Evolutionary conservation across 331 rosid species (phyloP), one percentile per base, ranked within the genome.

Genomic region (Cydonia oblonga): DNA sequence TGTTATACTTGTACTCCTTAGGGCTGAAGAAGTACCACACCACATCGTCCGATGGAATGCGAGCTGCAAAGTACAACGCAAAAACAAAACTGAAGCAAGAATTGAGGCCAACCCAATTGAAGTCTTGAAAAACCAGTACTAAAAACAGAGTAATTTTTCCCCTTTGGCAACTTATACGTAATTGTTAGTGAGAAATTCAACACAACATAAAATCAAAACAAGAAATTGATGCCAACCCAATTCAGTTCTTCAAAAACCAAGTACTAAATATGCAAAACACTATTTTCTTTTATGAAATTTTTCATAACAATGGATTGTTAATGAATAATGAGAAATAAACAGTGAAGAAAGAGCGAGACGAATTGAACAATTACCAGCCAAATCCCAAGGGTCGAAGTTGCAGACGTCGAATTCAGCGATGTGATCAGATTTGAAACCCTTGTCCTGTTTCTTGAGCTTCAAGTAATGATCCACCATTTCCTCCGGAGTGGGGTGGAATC

Each of bases 401-500:
- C 32, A 60, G 64, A 25, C 9, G 16, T 87, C 83, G 56, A 87
- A 25, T 12, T 73, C 83, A 32, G 78, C 77, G 64, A 69, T 46
- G 12, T 6, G 1, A 2, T 74, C 9, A 23, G 76, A 64, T 18
- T 30, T 4, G 24, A 54, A 72, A 10, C 76, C 75, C 2, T 44
- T 12, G 12, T 73, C 80, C 0, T 52, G 68, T 57, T 79, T 12
- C 77, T 84, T 88, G 57, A 56, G 63, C 67, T 53, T 86, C 23
- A 90, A 69, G 63, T 75, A 90, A 58, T 84, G 70, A 3, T 18
- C 5, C 3, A 87, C 65, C 12, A 87, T 86, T 64, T 87, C 96
- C 40, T 75, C 86, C 30, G 82, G 90, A 0, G 87, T 90, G 22
- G 93, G 96, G 3, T 59, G 68, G 74, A 90, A 90, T 38, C 91